Evolutionary conservation across 2,329 filamentous ascomycete species (phyloP).

Genomic region (Pseudopyrenochaeta lycopersici): DNA sequence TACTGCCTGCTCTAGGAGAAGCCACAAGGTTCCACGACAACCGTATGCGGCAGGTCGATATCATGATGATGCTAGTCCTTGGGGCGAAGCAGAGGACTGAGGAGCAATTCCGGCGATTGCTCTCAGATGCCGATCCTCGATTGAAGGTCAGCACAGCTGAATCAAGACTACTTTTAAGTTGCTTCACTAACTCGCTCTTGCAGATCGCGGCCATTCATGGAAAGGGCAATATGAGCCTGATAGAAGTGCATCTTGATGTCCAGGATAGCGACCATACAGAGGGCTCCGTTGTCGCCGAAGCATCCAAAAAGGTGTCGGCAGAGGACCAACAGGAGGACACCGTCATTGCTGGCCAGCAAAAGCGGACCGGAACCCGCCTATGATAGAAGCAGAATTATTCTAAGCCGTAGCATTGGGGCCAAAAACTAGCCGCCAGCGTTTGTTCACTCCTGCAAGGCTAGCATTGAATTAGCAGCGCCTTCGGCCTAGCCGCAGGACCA

Average conservation of each 20-base stretch:
- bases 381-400: not conserved
- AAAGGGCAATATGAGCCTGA: constrained; percentile 24
- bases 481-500: not conserved
- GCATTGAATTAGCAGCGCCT: not conserved
- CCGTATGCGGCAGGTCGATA: constrained; percentile 39
- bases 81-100: constrained; percentile 32
- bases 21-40: constrained; percentile 30
- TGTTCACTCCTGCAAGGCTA: not conserved
- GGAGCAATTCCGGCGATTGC: constrained; percentile 20
- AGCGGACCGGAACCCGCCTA: constrained; percentile 16
- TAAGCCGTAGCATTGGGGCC: not conserved
- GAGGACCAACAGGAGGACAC: not conserved
- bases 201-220: constrained; percentile 22
- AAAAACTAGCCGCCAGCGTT: not conserved
- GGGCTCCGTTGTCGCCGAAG: not conserved
- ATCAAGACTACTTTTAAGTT: not conserved
- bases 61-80: constrained; percentile 38
- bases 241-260: constrained; percentile 23
- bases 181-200: constrained; percentile 1
- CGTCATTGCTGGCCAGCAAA: constrained; percentile 3
- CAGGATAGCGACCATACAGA: not conserved
- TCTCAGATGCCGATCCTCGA: constrained; percentile 20
- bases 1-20: constrained; percentile 35
- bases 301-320: not conserved
- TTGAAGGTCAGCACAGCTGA: constrained; percentile 12